Conservation (phyloP, 2,329 filamentous ascomycete species). For the Monosporascus sp. region DNA sequence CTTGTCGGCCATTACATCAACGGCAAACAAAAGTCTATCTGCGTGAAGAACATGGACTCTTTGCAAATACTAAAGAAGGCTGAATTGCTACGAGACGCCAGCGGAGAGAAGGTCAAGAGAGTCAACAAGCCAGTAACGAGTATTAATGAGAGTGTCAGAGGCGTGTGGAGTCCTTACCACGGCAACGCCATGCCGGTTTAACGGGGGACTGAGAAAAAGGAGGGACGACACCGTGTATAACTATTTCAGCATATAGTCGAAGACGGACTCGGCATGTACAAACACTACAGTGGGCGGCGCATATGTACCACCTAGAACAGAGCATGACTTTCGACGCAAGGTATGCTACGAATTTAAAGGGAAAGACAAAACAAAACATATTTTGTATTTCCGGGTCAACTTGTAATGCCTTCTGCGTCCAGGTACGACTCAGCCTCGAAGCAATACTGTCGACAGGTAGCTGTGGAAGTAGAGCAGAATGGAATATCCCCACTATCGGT, state of each 20-base stretch:
- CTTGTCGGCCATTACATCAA: constrained; percentile 92
- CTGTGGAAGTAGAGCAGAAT: too few relatives aligned
- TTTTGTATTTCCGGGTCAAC: neutral
- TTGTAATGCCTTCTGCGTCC: neutral
- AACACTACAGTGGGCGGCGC: neutral
- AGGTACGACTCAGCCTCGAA: neutral
- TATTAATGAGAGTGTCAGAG: constrained; percentile 61
- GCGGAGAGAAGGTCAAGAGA: constrained; percentile 65
- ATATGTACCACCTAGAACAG: neutral
- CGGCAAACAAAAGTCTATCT: constrained; percentile 76
- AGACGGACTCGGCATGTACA: neutral
- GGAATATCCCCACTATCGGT: neutral
- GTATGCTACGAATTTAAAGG: too few relatives aligned
- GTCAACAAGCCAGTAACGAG: constrained; percentile 60
- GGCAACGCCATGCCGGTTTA: constrained; percentile 51
- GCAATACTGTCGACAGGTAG: neutral
- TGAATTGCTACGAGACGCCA: constrained; percentile 66
- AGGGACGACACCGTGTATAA: neutral
- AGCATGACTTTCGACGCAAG: neutral
- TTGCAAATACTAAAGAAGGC: constrained; percentile 78
- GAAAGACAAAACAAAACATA: neutral
- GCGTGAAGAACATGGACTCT: constrained; percentile 78
- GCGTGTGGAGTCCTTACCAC: constrained; percentile 67
- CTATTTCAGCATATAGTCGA: neutral
- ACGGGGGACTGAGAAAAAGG: constrained; percentile 9